Conservation (phyloP, 345 rosid genomes). For the Orychophragmus violaceus region DNA sequence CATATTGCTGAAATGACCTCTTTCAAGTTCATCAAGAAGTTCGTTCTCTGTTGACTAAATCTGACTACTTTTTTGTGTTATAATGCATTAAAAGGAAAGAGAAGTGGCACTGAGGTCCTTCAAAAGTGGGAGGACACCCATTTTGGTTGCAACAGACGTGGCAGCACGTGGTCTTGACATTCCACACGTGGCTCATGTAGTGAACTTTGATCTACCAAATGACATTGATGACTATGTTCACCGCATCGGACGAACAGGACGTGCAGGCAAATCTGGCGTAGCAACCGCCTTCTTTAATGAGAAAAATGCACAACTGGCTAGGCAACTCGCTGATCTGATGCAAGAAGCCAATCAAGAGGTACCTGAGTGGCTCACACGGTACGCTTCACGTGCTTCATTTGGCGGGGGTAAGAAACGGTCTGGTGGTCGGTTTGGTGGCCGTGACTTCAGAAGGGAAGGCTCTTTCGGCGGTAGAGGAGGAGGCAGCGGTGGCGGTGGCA, state of each 20-base stretch:
- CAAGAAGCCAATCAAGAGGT: conserved; percentile 95
- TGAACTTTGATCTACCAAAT: conserved; percentile 94
- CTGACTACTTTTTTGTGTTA: conserved; percentile 3
- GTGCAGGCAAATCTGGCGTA: conserved; percentile 89
- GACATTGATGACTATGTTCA: conserved; percentile 97
- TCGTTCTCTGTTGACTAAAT: neutral
- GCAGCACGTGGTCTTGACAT: conserved; percentile 86
- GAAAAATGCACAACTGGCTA: conserved; percentile 58
- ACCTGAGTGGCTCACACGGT: conserved; percentile 90
- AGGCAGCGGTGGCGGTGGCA: conserved; percentile 34
- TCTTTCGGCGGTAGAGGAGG: conserved; percentile 50
- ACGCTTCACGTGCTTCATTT: conserved; percentile 62
- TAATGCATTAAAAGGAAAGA: conserved; percentile 69
- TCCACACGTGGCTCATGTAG: conserved; percentile 92
- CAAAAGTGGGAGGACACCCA: conserved; percentile 88
- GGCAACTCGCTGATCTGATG: conserved; percentile 75
- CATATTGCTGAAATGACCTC: neutral
- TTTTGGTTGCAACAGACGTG: conserved; percentile 94
- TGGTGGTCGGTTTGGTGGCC: conserved; percentile 88
- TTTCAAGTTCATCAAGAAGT: conserved; percentile 4
- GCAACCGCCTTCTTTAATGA: conserved; percentile 98
- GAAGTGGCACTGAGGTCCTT: conserved; percentile 84
- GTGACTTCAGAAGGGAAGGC: conserved; percentile 74
- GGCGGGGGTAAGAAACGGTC: conserved; percentile 56
- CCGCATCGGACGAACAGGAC: conserved; percentile 93